Conservation (phyloP, 148 eudicot species). For the Rhododendron ovatum region DNA sequence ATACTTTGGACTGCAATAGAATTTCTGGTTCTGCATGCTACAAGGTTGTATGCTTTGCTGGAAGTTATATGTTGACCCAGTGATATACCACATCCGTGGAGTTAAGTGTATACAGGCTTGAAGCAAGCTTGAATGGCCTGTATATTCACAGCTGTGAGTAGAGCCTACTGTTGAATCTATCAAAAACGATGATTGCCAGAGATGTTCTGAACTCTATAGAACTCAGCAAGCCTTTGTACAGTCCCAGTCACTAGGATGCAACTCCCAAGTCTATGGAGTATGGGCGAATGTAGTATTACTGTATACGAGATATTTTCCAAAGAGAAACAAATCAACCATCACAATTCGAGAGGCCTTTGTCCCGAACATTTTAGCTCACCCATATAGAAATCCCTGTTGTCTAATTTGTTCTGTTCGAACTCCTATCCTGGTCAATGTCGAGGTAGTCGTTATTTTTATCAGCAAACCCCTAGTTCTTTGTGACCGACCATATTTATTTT, state of each 20-base stretch:
- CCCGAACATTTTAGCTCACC: not conserved
- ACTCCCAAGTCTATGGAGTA: not conserved
- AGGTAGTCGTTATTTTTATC: not conserved
- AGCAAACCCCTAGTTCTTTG: not conserved
- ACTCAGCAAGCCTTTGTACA: not conserved
- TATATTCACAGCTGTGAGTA: not conserved
- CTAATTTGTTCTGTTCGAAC: not conserved
- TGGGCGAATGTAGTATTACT: too few species aligned
- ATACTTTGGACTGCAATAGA: not conserved
- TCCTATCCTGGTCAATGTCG: not conserved
- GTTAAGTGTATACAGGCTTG: not conserved
- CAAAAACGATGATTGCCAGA: not conserved
- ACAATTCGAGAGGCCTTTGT: not conserved
- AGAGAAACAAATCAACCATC: not conserved
- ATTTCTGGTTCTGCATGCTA: not conserved
- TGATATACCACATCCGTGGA: not conserved
- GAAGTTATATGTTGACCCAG: not conserved
- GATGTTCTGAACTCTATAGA: not conserved
- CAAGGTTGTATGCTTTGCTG: not conserved
- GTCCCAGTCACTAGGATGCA: not conserved
- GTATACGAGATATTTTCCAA: too few species aligned
- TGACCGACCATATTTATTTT: not conserved
- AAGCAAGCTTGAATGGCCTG: not conserved
- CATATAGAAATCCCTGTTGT: not conserved
- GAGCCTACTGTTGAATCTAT: not conserved